These are phyloP conservation scores for Saitozyma podzolica DNA, from an alignment of 768 basidiomycete genomes.

Conservation along the genomic window DNA sequence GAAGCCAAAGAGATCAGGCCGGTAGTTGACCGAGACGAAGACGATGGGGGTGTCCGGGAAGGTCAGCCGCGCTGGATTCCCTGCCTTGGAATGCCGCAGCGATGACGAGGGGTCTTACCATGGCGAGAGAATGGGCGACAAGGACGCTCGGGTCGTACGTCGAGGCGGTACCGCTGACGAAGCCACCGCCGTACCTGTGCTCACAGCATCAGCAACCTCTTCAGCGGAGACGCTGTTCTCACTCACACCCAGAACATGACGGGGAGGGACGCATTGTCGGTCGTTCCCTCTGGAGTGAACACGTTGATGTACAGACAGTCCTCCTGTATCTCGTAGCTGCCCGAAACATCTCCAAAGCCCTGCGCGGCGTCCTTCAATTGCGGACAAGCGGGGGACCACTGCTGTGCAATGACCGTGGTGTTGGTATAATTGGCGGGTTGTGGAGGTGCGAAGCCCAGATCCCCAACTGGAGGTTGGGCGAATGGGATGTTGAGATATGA, in stretches of 20 bases:
- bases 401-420: slow-evolving; percentile 29
- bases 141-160: slow-evolving; percentile 36
- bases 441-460: slow-evolving; percentile 40
- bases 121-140: slow-evolving; percentile 10
- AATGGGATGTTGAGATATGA: slow-evolving; percentile 47
- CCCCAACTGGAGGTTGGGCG: slow-evolving; percentile 38
- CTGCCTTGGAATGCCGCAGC: too few relatives aligned
- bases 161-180: slow-evolving; percentile 48
- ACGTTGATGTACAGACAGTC: slow-evolving; percentile 60
- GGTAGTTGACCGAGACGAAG: slow-evolving; percentile 6
- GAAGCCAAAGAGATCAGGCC: slow-evolving; percentile 60
- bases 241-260: slow-evolving; percentile 56
- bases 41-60: slow-evolving; percentile 8
- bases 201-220: too few relatives aligned
- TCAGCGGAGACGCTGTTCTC: too few relatives aligned
- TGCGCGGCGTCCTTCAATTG: slow-evolving; percentile 16
- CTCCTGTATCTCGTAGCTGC: slow-evolving; percentile 50
- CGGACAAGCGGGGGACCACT: slow-evolving; percentile 37
- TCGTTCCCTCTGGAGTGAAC: slow-evolving; percentile 53
- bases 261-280: slow-evolving; percentile 48
- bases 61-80: slow-evolving; percentile 6
- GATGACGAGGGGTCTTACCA: too few relatives aligned
- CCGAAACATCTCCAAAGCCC: neutral
- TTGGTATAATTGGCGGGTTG: slow-evolving; percentile 24
- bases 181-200: slow-evolving; percentile 54